Base-by-base conservation (phyloP, 2,329 filamentous ascomycete genomes). In the Rutstroemia sydowiana region DNA sequence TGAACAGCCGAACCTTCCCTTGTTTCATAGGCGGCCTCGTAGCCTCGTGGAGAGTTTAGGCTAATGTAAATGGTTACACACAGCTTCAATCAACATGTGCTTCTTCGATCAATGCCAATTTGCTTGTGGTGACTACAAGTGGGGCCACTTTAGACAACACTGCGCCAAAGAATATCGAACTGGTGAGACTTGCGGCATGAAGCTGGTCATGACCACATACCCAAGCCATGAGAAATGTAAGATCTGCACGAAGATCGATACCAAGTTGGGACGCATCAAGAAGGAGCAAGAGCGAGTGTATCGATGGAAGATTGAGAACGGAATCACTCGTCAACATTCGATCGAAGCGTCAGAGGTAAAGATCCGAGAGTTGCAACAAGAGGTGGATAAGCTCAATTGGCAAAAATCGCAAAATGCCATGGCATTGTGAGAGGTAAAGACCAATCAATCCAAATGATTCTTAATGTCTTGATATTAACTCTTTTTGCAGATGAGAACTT, bases 141-240 rank as follows among this genome's bases (percentile, higher is more conserved):
- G 91, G 91, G 87, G 88, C 60, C 86, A 85, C 73, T 96, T 96
- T 75, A 84, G 87, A 60, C 81, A 91, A 70, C 91, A 95, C 68
- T 97, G 92, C 78, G 85, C 87, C 70, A 90, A 89, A 71, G 92
- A 96, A 70, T 95, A 95, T 73, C 87, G 92, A 59, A 95, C 88
- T 60, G 92, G 92, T 64, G 92, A 97, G 76, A 96, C 92, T 34
- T 97, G 92, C 72, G 92, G 92, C 56, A 85, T 95, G 73, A 95
- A 89, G 73, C 80, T 95, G 58, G 84, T 95, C 66, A 90, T 87
- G 74, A 74, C 81, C 61, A 91, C 88, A 23, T 75, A 81, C 58
- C 74, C 75, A 54, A 75, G 85, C 49, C 62, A 69, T 40, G 62
- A 62, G 14, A 79, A 81, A 63, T 97, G 92, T 76, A 88, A 87